phyloP scores from a whole-genome alignment of 352 stramenopile genomes.

The Pythium vanterpoolii region DNA sequence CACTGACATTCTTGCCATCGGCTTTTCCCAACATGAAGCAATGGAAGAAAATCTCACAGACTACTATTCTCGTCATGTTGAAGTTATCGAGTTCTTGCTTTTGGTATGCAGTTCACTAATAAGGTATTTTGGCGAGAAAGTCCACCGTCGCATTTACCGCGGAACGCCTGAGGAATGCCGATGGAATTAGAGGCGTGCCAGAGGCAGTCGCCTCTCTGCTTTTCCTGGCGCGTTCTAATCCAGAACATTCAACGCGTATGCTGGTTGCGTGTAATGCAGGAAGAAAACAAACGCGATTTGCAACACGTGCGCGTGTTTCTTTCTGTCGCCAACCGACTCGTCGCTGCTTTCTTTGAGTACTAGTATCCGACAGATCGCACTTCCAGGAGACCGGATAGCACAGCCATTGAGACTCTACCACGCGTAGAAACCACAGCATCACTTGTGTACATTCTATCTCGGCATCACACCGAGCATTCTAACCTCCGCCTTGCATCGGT shows the following conservation, averaged over 20 bases:
- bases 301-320: background rate
- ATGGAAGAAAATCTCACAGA: background rate
- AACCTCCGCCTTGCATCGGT: background rate
- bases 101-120: background rate
- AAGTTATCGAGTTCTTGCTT: background rate
- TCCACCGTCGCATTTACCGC: background rate
- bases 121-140: background rate
- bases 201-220: background rate
- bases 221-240: background rate
- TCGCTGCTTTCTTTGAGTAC: background rate
- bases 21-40: background rate
- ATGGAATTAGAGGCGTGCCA: background rate
- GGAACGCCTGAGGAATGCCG: background rate
- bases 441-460: background rate
- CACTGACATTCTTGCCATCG: background rate
- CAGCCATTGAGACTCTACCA: too few species aligned
- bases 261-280: background rate
- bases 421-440: background rate
- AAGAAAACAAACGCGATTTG: background rate
- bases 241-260: background rate
- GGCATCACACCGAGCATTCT: background rate
- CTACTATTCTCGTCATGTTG: background rate
- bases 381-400: too few species aligned
- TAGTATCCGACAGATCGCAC: background rate
- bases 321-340: background rate